A percentile compares a stretch with the other conserved stretches of the same genome.
These are phyloP conservation scores for Cyberlindnera nakhonratchasimensis DNA, from an alignment of 805 yeast genomes.

Conservation along the genomic window DNA sequence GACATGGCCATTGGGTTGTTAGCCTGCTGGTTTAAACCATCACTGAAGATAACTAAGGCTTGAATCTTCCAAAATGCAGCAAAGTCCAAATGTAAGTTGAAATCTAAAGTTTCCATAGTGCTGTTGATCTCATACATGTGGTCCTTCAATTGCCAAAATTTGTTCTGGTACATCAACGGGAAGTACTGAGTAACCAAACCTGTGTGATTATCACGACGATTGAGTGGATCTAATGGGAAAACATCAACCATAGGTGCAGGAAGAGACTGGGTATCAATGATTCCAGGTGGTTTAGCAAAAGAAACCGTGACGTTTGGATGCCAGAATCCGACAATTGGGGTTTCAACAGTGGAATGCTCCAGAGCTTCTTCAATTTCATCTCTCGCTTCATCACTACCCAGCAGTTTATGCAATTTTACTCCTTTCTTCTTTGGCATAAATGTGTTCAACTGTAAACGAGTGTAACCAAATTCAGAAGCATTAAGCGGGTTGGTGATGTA, in stretches of 20 bases:
- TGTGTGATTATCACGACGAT: conserved; percentile 30
- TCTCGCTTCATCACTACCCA: conserved; percentile 21
- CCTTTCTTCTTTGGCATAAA: conserved; percentile 30
- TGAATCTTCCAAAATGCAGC: conserved; percentile 33
- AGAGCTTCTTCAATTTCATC: conserved; percentile 21
- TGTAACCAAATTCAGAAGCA: conserved; percentile 20
- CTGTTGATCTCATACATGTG: conserved; percentile 34
- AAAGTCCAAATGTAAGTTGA: conserved; percentile 30
- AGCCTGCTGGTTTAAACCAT: conserved; percentile 31
- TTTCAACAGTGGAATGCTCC: conserved; percentile 7
- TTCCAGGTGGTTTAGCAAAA: conserved; percentile 24
- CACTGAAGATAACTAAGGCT: conserved; percentile 26
- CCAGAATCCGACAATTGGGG: conserved; percentile 30
- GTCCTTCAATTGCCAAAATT: conserved; percentile 37
- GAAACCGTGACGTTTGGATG: conserved; percentile 36
- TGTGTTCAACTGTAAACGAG: conserved; percentile 27
- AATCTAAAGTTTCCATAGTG: conserved; percentile 23
- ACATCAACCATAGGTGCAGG: conserved; percentile 27
- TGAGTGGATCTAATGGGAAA: conserved; percentile 27
- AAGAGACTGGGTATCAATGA: conserved; percentile 18
- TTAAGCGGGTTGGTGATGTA: conserved; percentile 23
- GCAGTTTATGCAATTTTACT: conserved; percentile 30
- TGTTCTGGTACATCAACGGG: conserved; percentile 36
- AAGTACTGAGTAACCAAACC: conserved; percentile 34
- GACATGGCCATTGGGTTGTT: conserved; percentile 25